Evolutionary conservation across 768 basidiomycete genomes (phyloP), one percentile per base, ranked within the genome.

Genomic region (Tricholoma bakamatsutake): DNA sequence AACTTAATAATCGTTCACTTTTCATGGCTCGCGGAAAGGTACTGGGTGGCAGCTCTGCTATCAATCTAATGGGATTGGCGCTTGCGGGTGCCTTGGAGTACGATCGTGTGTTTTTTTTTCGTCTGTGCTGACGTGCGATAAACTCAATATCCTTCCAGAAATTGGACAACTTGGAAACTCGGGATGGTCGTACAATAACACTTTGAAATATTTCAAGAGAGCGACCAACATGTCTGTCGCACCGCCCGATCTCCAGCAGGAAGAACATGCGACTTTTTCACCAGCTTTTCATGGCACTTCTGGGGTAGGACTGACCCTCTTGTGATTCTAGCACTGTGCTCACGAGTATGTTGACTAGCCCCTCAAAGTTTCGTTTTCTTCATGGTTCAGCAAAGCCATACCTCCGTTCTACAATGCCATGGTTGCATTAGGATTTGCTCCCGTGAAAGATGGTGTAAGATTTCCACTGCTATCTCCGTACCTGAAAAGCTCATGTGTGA

Each of bases 31-130:
- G 69, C 2, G 67, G 69, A 12, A 70, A 69, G 53, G 56, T 67
- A 11, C 61, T 67, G 3, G 69, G 67, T 11, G 67, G 69, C 28
- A 67, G 64, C 21, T 64, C 64, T 37, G 51, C 56, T 28, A 49
- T 64, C 13, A 53, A 60, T 52, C 24, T 48, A 4, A 11, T 57
- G 51, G 61, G 47, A 33, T 31, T 57, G 21, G 54, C 47, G 17
- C 56, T 53, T 33, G 61, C 53, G 11, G 53, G 39, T 39, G 48
- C 21, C 9, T 48, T 43, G 42, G 58, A 59, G 54, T 62, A 55
- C 12, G 56, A 55, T 28, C 17, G 53, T 57, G n/a, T 24, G 50
- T n/a, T 33, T 11, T 47, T 13, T 13, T 15, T 12, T 53, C 35
- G 28, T 18, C 15, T n/a, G 28, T 31, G 30, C 33, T 43, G 21